These are phyloP conservation scores for Camptophora hylomeconis DNA, from an alignment of 2,329 filamentous ascomycete genomes.

Conservation along the genomic window DNA sequence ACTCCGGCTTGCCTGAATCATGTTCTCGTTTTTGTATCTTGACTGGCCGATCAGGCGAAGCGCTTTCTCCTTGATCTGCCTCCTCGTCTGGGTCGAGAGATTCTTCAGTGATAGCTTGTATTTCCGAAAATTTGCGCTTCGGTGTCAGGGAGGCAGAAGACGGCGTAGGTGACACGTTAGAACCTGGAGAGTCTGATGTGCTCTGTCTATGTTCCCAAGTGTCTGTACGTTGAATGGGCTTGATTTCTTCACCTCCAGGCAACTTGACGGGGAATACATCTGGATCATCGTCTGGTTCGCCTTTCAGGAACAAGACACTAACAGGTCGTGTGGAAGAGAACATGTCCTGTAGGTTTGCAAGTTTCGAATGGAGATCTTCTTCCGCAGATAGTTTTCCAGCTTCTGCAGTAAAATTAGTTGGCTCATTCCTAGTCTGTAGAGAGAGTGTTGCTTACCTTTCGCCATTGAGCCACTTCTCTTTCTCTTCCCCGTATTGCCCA, in stretches of 20 bases:
- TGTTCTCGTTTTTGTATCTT: conserved; percentile 12
- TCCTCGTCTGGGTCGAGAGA: conserved; percentile 12
- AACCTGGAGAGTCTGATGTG: conserved; percentile 21
- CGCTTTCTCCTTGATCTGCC: conserved; percentile 11
- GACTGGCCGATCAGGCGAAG: conserved; percentile 6
- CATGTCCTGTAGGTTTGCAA: conserved; percentile 33
- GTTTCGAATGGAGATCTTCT: conserved; percentile 32
- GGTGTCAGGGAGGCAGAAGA: conserved; percentile 26
- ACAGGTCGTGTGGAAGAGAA: conserved; percentile 31
- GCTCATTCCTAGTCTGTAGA: conserved; percentile 92
- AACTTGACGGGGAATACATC: conserved; percentile 30
- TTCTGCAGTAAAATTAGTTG: conserved; percentile 60
- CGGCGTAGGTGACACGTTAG: conserved; percentile 26
- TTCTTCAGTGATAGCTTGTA: no score
- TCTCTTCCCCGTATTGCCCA: conserved; percentile 47
- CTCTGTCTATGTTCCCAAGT: conserved; percentile 23
- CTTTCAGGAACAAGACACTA: conserved; percentile 29
- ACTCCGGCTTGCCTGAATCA: conserved; percentile 9
- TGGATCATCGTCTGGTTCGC: conserved; percentile 32
- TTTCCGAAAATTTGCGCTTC: conserved; percentile 27
- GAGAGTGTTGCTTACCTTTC: conserved; percentile 51
- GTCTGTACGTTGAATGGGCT: conserved; percentile 19
- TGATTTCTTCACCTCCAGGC: conserved; percentile 23
- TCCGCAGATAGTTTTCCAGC: conserved; percentile 21
- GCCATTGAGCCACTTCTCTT: conserved; percentile 44